A percentile compares a stretch with the other conserved stretches of the same genome.
Evolutionary conservation across 2,329 filamentous ascomycete genomes (phyloP).

Genomic region (Magnaporthiopsis rhizophila): DNA sequence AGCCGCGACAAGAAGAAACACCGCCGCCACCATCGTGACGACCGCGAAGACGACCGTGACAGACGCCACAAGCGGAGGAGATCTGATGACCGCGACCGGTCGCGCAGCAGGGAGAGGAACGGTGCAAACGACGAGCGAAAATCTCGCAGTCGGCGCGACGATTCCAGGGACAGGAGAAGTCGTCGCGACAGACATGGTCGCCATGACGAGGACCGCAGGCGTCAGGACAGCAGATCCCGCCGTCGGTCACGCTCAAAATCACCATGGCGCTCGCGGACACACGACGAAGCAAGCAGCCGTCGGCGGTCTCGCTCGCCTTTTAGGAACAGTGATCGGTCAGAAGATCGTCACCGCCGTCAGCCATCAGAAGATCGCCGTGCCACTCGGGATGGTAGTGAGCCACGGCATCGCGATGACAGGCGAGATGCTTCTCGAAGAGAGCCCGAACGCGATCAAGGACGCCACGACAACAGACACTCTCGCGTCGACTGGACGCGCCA

Average conservation of each 20-base stretch:
- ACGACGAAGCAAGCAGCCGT: neutral
- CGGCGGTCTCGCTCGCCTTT: neutral
- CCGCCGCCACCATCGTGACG: slow-evolving; percentile 35
- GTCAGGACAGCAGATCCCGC: neutral
- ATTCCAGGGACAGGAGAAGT: slow-evolving; percentile 2
- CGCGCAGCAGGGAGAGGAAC: slow-evolving; percentile 5
- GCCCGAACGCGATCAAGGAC: neutral
- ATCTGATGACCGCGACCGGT: slow-evolving; percentile 19
- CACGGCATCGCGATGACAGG: slow-evolving; percentile 8
- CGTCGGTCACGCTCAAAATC: slow-evolving; percentile 2
- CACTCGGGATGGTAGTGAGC: neutral
- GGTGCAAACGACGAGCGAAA: slow-evolving; percentile 2
- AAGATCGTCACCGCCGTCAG: neutral
- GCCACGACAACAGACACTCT: neutral
- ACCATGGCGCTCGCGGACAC: neutral
- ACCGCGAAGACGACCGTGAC: slow-evolving; percentile 20
- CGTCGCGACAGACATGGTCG: slow-evolving; percentile 2
- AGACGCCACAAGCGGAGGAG: slow-evolving; percentile 13
- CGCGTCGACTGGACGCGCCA: slow-evolving; percentile 2
- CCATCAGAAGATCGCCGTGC: too few relatives aligned
- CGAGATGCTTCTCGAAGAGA: slow-evolving; percentile 10
- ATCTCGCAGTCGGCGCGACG: slow-evolving; percentile 5
- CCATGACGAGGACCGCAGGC: neutral
- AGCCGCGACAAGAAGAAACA: slow-evolving; percentile 27
- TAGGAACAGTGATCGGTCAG: neutral